Conservation (phyloP, 805 yeast genomes). For the Millerozyma acaciae region DNA sequence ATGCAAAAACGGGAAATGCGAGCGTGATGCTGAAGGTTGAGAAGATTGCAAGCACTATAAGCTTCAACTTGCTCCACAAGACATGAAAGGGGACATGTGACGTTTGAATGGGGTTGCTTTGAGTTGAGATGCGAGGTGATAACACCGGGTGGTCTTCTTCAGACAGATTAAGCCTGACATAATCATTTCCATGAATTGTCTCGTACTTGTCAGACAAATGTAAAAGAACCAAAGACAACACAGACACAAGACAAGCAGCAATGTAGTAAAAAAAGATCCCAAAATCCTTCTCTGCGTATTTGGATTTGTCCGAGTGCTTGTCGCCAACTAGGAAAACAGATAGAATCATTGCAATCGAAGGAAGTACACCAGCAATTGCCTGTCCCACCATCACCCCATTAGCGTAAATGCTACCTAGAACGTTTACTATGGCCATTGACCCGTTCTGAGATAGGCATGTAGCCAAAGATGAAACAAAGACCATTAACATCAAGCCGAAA, state of each 20-base stretch:
- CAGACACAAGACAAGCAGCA: constrained; percentile 47
- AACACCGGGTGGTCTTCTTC: constrained; percentile 14
- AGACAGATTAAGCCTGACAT: constrained; percentile 14
- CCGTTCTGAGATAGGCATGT: constrained; percentile 88
- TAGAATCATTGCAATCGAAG: constrained; percentile 64
- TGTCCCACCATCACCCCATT: constrained; percentile 95
- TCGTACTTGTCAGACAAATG: constrained; percentile 28
- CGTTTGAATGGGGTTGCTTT: too few relatives aligned
- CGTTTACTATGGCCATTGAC: constrained; percentile 78
- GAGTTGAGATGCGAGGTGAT: too few relatives aligned
- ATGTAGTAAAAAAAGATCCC: constrained; percentile 46
- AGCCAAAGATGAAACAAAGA: constrained; percentile 65
- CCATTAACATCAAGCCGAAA: constrained; percentile 55
- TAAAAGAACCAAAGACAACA: constrained; percentile 39
- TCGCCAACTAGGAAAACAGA: constrained; percentile 46
- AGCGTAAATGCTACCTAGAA: constrained; percentile 70
- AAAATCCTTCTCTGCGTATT: constrained; percentile 31
- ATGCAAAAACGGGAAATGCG: constrained; percentile 87
- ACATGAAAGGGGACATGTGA: constrained; percentile 59
- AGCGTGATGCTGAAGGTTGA: constrained; percentile 71
- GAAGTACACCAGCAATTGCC: constrained; percentile 90
- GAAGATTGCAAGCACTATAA: constrained; percentile 66
- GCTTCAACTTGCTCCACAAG: constrained; percentile 60
- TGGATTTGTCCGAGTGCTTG: constrained; percentile 12
- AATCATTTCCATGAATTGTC: too few relatives aligned